phyloP scores from a whole-genome alignment of 306 rosid genomes.

The Begonia peltatifolia region DNA sequence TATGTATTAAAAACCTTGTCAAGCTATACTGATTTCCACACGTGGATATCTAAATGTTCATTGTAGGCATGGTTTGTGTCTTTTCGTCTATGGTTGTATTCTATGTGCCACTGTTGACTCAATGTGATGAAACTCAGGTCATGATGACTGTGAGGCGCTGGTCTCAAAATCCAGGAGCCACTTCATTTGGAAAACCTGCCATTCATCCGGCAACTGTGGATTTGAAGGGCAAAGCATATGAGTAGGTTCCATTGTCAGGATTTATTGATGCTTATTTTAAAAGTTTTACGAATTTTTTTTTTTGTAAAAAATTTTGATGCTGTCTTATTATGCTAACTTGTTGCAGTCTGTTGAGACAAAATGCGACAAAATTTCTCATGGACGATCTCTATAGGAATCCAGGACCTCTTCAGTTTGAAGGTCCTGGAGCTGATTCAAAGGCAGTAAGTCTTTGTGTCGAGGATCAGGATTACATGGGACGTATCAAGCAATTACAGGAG shows the following conservation, averaged over 20 bases:
- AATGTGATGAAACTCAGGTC: slow-evolving; percentile 30
- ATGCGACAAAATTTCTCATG: slow-evolving; percentile 51
- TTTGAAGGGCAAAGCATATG: slow-evolving; percentile 92
- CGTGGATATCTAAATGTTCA: no score
- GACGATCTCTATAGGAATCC: slow-evolving; percentile 96
- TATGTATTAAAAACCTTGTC: slow-evolving; percentile 6
- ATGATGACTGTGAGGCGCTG: slow-evolving; percentile 95
- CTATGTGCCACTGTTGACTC: neutral
- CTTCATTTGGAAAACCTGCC: slow-evolving; percentile 83
- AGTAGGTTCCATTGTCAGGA: slow-evolving; percentile 31
- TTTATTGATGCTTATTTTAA: no score
- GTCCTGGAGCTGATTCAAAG: slow-evolving; percentile 88
- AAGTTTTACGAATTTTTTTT: no score
- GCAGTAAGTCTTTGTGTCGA: slow-evolving; percentile 62
- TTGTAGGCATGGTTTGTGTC: no score
- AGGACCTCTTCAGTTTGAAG: slow-evolving; percentile 95
- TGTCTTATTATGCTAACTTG: slow-evolving; percentile 10
- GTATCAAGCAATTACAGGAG: slow-evolving; percentile 83
- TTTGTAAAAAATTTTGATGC: no score
- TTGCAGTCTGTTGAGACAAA: slow-evolving; percentile 66
- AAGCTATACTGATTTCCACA: neutral
- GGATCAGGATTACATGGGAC: slow-evolving; percentile 98
- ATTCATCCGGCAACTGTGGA: slow-evolving; percentile 95
- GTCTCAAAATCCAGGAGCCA: slow-evolving; percentile 74
- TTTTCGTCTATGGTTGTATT: no score